phyloP scores from a whole-genome alignment of 1,284 basidiomycete species.

The Sparassis latifolia region DNA sequence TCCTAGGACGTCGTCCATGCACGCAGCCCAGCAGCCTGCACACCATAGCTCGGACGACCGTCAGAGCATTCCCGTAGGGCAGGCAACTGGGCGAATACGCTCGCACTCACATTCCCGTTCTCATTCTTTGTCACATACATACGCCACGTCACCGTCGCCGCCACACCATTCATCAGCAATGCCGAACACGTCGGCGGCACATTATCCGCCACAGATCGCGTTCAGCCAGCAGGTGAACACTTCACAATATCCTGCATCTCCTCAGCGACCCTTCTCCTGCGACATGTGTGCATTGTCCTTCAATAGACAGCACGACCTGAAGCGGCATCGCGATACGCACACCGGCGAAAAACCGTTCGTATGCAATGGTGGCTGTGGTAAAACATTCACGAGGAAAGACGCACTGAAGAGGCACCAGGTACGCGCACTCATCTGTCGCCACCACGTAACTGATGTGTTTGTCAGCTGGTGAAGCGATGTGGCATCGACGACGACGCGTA shows the following conservation, averaged over 20 bases:
- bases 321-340: slow-evolving; percentile 75
- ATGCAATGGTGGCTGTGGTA: slow-evolving; percentile 75
- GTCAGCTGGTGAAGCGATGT: slow-evolving; percentile 69
- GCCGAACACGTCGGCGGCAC: slow-evolving; percentile 20
- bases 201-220: slow-evolving; percentile 19
- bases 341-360: slow-evolving; percentile 75
- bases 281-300: slow-evolving; percentile 77
- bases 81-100: slow-evolving; percentile 6
- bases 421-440: slow-evolving; percentile 3
- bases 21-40: slow-evolving; percentile 16
- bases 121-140: slow-evolving; percentile 19
- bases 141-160: slow-evolving; percentile 17
- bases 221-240: slow-evolving; percentile 25
- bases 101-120: slow-evolving; percentile 10
- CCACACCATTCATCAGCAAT: slow-evolving; percentile 17
- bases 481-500: slow-evolving; percentile 57
- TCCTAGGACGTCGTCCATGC: slow-evolving; percentile 15
- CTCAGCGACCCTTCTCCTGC: slow-evolving; percentile 66
- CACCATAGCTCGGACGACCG: slow-evolving; percentile 16
- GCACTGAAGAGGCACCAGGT: slow-evolving; percentile 78
- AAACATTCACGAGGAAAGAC: slow-evolving; percentile 79
- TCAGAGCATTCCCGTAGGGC: slow-evolving; percentile 14
- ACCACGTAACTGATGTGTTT: slow-evolving; percentile 10
- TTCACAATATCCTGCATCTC: slow-evolving; percentile 57
- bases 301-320: slow-evolving; percentile 76